These are phyloP conservation scores for Septoria linicola DNA, from an alignment of 2,329 filamentous ascomycete species.

Conservation along the genomic window DNA sequence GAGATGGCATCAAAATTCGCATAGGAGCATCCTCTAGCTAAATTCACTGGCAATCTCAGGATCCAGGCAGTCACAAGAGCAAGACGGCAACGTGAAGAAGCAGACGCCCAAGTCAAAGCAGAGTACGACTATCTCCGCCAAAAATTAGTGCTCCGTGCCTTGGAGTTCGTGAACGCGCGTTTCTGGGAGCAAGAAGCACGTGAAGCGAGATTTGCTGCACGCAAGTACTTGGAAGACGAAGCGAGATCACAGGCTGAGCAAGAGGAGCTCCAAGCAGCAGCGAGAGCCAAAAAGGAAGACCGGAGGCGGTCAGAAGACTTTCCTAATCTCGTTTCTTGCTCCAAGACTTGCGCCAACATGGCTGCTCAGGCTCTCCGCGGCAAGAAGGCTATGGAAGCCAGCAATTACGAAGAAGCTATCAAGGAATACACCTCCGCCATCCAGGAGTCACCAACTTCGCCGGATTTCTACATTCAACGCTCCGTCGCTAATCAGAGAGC, in stretches of 20 bases:
- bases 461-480: slow-evolving; percentile 77
- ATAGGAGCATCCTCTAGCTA: slow-evolving; percentile 7
- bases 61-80: slow-evolving; percentile 6
- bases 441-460: slow-evolving; percentile 60
- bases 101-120: neutral
- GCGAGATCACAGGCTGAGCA: neutral
- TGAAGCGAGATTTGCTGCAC: too few species aligned
- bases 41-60: neutral
- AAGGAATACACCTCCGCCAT: slow-evolving; percentile 67
- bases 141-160: neutral
- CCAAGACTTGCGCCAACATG: slow-evolving; percentile 20
- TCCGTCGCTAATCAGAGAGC: slow-evolving; percentile 73
- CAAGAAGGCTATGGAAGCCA: slow-evolving; percentile 59
- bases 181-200: too few species aligned
- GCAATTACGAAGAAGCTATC: slow-evolving; percentile 68
- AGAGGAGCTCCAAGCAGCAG: neutral
- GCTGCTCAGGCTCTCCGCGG: slow-evolving; percentile 59
- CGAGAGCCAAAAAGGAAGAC: neutral
- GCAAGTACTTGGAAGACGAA: neutral
- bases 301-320: neutral
- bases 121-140: neutral
- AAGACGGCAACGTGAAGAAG: neutral
- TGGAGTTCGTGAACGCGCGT: neutral
- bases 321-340: too few species aligned
- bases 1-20: neutral